Evolutionary conservation across 805 yeast species (phyloP), one percentile per base, ranked within the genome.

Genomic region (Sugiyamaella americana): DNA sequence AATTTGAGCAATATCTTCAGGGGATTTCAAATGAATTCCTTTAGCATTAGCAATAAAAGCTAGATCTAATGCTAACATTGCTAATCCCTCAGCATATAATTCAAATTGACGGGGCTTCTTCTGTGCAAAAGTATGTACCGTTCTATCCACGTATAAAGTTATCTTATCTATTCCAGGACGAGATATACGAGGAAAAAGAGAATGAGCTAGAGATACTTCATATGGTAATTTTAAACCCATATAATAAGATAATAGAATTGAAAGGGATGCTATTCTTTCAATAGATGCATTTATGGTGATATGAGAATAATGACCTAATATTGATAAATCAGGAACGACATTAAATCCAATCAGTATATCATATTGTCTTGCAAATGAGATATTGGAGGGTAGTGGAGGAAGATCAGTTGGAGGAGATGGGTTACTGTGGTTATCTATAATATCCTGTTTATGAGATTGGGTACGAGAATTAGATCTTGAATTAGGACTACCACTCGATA

Each of bases 221-320:
- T 52, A 62, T 2, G 69, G 68, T 32, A 64, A 54, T 32, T 55
- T 55, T 3, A 62, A 43, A 19, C 62, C 62, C 6, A 61, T 51
- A 40, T 65, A 65, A 49, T 58, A 56, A 1, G 66, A 62, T 11
- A 59, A 50, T 24, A 63, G 59, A 23, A 53, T 49, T 2, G 51
- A 40, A 41, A 64, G 63, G 34, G 47, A 55, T n/a, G 62, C 56
- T 18, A 64, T 55, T 18, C 68, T 52, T 46, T 65, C 69, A 23
- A 65, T 35, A 8, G 65, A 60, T 38, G 57, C 49, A 47, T 63
- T 64, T 23, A 64, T 49, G 5, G 56, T 51, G 6, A 58, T 50
- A n/a, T 52, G 49, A 11, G 61, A 49, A 53, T 63, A 63, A 40
- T 55, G 58, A 6, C 58, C 58, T 16, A 64, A 50, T 22, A 55